phyloP scores from a whole-genome alignment of 345 rosid species.

The Salix brachista region DNA sequence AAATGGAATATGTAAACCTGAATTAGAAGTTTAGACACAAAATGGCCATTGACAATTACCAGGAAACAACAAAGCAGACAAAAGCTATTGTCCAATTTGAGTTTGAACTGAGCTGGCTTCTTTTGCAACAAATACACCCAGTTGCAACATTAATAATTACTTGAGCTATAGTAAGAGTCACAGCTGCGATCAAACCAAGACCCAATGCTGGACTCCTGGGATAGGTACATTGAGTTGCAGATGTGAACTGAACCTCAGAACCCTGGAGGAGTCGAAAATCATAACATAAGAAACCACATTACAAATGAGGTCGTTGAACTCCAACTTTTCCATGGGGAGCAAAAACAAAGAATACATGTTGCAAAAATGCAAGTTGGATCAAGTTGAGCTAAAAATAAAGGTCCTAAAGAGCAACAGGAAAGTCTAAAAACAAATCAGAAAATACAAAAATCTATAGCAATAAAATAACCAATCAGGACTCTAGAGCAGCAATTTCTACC shows the following conservation, averaged over 20 bases:
- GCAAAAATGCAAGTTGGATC: no score
- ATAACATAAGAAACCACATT: neutral
- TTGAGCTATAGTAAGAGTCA: conserved; percentile 63
- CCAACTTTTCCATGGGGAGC: neutral
- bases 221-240: conserved; percentile 53
- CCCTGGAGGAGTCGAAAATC: conserved; percentile 40
- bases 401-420: neutral
- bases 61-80: conserved; percentile 67
- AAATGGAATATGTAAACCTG: neutral
- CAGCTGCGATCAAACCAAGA: conserved; percentile 69
- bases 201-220: conserved; percentile 65
- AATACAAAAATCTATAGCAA: no score
- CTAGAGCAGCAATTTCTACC: neutral
- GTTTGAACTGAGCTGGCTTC: conserved; percentile 46
- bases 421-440: neutral
- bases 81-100: conserved; percentile 62
- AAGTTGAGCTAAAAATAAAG: neutral
- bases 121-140: conserved; percentile 80
- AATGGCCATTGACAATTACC: conserved; percentile 41
- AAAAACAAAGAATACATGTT: neutral
- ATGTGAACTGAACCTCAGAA: conserved; percentile 45
- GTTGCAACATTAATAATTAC: conserved; percentile 48
- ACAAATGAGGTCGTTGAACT: neutral
- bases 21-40: neutral
- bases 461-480: no score